These are phyloP conservation scores for Mucor circinelloides DNA, from an alignment of 371 early-diverging fungal species.

Conservation along the genomic window DNA sequence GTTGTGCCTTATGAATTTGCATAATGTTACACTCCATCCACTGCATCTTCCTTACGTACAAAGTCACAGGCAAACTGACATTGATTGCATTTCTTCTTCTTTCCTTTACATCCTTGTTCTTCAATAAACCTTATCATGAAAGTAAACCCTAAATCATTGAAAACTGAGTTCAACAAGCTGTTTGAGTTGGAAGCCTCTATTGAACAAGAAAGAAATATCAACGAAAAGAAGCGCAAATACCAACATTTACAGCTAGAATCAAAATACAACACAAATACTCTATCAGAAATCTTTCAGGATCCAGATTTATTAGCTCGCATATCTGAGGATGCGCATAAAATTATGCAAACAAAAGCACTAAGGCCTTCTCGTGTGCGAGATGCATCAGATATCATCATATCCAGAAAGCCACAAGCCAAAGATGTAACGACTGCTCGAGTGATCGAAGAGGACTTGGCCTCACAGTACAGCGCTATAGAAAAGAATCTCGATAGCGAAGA, in stretches of 20 bases:
- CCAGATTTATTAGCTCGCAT: conserved; percentile 16
- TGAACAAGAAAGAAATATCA: background rate
- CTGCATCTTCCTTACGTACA: background rate
- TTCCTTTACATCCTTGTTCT: background rate
- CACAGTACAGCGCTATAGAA: conserved; percentile 7
- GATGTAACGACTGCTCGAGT: conserved; percentile 33
- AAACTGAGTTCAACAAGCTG: background rate
- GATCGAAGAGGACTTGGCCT: conserved; percentile 24
- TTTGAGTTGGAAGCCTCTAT: conserved; percentile 5
- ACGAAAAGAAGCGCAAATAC: conserved; percentile 4
- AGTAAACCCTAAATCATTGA: conserved; percentile 3
- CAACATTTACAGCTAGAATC: background rate
- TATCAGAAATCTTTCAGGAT: conserved; percentile 28
- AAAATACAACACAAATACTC: background rate
- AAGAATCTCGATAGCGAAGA: background rate
- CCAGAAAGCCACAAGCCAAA: conserved; percentile 43
- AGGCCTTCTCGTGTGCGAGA: conserved; percentile 5
- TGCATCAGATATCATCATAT: background rate
- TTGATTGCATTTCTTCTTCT: background rate
- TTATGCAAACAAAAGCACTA: background rate
- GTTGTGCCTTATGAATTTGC: conserved; percentile 19
- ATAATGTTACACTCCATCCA: background rate
- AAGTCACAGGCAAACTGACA: background rate
- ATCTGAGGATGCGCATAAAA: background rate
- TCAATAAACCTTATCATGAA: background rate